Evolutionary conservation across 768 basidiomycete species (phyloP).

Genomic region (Scleroderma citrinum): DNA sequence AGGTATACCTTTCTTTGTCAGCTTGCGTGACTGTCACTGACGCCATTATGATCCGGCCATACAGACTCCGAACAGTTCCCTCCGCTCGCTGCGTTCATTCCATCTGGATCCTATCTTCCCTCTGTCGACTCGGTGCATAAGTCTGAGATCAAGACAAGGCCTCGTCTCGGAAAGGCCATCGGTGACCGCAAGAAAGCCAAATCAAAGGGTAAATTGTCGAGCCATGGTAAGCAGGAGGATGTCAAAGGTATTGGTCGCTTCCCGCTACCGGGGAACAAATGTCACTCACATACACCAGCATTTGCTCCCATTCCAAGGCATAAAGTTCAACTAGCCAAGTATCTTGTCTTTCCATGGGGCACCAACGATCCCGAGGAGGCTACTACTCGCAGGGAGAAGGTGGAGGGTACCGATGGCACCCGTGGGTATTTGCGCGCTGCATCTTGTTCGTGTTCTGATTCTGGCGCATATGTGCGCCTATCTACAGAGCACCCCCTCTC

Average conservation of each 20-base stretch:
- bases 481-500: conserved; percentile 6
- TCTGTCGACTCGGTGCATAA: conserved; percentile 3
- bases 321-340: conserved; percentile 35
- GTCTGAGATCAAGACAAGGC: background rate
- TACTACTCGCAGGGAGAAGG: conserved; percentile 12
- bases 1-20: background rate
- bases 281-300: background rate
- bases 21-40: background rate
- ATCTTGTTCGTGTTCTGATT: background rate
- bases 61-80: conserved; percentile 25
- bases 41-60: background rate
- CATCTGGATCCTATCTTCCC: conserved; percentile 14
- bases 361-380: conserved; percentile 77
- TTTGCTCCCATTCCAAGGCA: conserved; percentile 8
- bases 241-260: too few relatives aligned
- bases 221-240: too few relatives aligned
- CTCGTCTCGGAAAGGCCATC: conserved; percentile 11
- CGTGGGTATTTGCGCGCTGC: background rate
- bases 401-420: conserved; percentile 14
- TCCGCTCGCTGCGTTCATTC: conserved; percentile 21
- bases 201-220: conserved; percentile 7
- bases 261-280: too few relatives aligned
- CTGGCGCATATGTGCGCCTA: background rate
- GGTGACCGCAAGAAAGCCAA: conserved; percentile 8
- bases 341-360: conserved; percentile 77